Percentiles rank a stretch among this genome's conserved stretches.
Evolutionary conservation across 208 protist genomes (phyloP).

Genomic region (Acanthamoeba castellanii): DNA sequence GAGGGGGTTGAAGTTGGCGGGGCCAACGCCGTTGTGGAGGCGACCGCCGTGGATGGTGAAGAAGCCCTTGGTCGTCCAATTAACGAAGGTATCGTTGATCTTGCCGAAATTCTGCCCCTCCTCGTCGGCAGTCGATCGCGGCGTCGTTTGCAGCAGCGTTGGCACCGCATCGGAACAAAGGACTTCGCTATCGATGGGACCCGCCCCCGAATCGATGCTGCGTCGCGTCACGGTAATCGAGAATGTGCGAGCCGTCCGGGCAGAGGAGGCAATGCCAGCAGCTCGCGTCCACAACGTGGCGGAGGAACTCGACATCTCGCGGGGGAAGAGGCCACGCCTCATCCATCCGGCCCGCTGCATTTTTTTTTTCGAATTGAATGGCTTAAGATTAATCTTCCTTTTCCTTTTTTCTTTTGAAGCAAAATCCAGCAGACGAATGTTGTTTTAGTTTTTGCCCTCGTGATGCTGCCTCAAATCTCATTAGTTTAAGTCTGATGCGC

Average conservation of each 20-base stretch:
- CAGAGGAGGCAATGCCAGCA: not conserved
- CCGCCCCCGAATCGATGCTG: not conserved
- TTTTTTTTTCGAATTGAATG: not conserved
- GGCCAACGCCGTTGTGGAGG: not conserved
- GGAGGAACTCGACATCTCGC: not conserved
- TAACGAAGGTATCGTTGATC: conserved; percentile 22
- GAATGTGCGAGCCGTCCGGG: too few species aligned
- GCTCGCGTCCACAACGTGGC: not conserved
- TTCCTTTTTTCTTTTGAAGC: not conserved
- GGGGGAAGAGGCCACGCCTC: not conserved
- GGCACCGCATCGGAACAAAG: not conserved
- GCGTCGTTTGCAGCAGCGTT: not conserved
- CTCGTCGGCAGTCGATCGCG: not conserved
- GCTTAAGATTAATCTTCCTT: not conserved
- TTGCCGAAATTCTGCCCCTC: not conserved
- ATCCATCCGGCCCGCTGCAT: not conserved
- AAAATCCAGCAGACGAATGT: not conserved
- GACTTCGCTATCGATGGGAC: not conserved
- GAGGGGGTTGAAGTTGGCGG: conserved; percentile 11
- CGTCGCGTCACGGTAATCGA: not conserved
- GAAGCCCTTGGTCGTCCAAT: not conserved
- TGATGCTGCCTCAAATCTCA: not conserved
- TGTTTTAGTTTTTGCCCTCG: not conserved
- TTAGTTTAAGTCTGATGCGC: not conserved
- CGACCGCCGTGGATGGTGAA: not conserved